Evolutionary conservation across 371 early-diverging fungal genomes (phyloP).

Genomic region (Mucor sp.): DNA sequence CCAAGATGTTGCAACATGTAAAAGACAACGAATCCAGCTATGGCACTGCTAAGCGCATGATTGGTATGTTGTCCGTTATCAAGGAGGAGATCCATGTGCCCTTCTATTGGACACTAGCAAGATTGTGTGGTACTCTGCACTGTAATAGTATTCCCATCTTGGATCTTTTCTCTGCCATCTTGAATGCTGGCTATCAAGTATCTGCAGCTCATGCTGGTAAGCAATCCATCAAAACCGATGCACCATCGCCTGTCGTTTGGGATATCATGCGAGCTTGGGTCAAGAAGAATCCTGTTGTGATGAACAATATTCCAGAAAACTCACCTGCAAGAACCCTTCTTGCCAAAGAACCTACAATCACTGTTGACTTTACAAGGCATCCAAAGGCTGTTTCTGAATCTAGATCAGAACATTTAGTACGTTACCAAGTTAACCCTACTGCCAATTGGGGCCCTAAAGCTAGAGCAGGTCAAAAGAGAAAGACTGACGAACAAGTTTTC

Average conservation of each 20-base stretch:
- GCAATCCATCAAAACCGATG: slow-evolving; percentile 95
- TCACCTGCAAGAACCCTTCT: slow-evolving; percentile 75
- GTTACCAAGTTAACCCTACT: slow-evolving; percentile 93
- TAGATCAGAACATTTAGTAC: slow-evolving; percentile 78
- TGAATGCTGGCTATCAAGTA: slow-evolving; percentile 91
- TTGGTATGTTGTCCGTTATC: slow-evolving; percentile 94
- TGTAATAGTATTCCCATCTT: slow-evolving; percentile 57
- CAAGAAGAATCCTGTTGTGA: slow-evolving; percentile 69
- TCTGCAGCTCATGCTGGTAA: slow-evolving; percentile 90
- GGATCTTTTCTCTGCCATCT: slow-evolving; percentile 80
- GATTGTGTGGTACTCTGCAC: slow-evolving; percentile 67
- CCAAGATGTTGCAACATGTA: slow-evolving; percentile 73
- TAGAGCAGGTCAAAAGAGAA: slow-evolving; percentile 65
- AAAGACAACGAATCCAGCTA: slow-evolving; percentile 58
- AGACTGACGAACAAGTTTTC: slow-evolving; percentile 31
- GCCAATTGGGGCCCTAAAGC: slow-evolving; percentile 97
- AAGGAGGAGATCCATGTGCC: slow-evolving; percentile 85
- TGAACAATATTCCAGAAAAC: slow-evolving; percentile 65
- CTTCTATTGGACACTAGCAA: slow-evolving; percentile 79
- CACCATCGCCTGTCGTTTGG: slow-evolving; percentile 91
- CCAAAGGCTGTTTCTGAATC: slow-evolving; percentile 76
- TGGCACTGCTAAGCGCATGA: slow-evolving; percentile 84
- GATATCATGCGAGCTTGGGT: slow-evolving; percentile 86
- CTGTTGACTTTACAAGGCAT: slow-evolving; percentile 72
- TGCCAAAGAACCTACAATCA: slow-evolving; percentile 57